Base-by-base conservation (phyloP, 352 stramenopile genomes). In the Phytophthora uliginosa region DNA sequence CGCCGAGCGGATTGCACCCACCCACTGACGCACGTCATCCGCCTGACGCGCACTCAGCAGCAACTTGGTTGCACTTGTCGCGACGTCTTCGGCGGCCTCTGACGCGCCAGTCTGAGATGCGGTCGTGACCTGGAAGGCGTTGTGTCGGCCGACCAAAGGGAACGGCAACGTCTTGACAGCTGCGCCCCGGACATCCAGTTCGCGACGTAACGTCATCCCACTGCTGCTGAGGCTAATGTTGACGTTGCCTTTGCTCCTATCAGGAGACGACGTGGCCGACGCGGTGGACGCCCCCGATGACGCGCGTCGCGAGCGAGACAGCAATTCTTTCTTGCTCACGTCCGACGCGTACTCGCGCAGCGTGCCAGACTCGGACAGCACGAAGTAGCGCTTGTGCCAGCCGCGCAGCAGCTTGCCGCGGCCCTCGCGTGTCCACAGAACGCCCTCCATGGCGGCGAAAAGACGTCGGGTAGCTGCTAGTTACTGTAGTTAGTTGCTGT, bases 361-460 rank as follows among this genome's bases (percentile, higher is more conserved):
- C 53, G 73, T 55, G 1, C 84, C 82, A n/a, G 71, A 58, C n/a
- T 78, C 63, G 0, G 79, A 76, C 24, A 94, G 74, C 45, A 92
- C 79, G 56, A 89, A 80, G 67, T 94, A 93, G 52, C 84, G 82
- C 77, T 92, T 91, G 66, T 88, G 76, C 87, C 87, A 94, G 63
- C 73, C 76, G 59, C 77, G 81, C 24, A 94, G 76, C 36, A 94
- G 71, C 67, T 88, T 89, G 36, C 77, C 76, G 59, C 83, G 79
- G 33, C 76, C 68, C 15, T 79, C 78, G 40, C 84, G 84, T 17
- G 83, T 77, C 64, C 71, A 91, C 38, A 94, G 61, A 13, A 87
- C 66, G 75, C 86, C 83, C 58, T 94, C 84, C 79, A 91, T 91
- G n/a, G 26, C 20, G 31, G 47, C 8, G 24, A 53, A 10, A 18